phyloP scores from a whole-genome alignment of 2,329 filamentous ascomycete species.

The Pseudogymnoascus sp. region DNA sequence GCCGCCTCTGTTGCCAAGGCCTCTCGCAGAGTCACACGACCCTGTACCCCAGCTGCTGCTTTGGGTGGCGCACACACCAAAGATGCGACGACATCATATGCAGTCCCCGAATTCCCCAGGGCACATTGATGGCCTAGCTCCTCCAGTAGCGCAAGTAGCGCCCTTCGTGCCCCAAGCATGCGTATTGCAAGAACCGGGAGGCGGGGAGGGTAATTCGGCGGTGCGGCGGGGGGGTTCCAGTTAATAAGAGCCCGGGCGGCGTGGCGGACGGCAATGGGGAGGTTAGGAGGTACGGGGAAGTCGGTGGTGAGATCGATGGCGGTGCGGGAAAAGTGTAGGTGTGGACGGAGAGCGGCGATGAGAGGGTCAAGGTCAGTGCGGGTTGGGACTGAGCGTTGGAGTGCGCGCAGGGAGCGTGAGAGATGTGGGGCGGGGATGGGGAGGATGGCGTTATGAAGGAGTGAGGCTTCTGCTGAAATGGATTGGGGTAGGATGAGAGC shows the following conservation, averaged over 20 bases:
- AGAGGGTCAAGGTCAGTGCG: constrained; percentile 63
- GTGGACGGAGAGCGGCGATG: constrained; percentile 51
- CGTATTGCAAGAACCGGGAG: constrained; percentile 54
- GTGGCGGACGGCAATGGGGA: constrained; percentile 49
- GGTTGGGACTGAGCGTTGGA: constrained; percentile 57
- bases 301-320: constrained; percentile 34
- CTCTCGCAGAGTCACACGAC: constrained; percentile 25
- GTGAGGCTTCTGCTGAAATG: constrained; percentile 59
- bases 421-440: constrained; percentile 62
- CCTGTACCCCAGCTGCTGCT: constrained; percentile 19
- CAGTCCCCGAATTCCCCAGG: constrained; percentile 47
- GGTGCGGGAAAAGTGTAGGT: constrained; percentile 44
- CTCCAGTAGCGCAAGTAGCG: constrained; percentile 56
- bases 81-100: constrained; percentile 60
- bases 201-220: constrained; percentile 62
- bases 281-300: constrained; percentile 30
- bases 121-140: constrained; percentile 57
- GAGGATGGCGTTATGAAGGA: constrained; percentile 63
- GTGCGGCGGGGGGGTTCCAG: constrained; percentile 56
- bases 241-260: constrained; percentile 54
- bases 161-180: constrained; percentile 50
- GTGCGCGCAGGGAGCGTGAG: constrained; percentile 55
- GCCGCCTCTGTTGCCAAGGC: constrained; percentile 16
- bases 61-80: constrained; percentile 56
- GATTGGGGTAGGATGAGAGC: constrained; percentile 62